phyloP scores from a whole-genome alignment of 116 monocot species.

The Thalassia testudinum region DNA sequence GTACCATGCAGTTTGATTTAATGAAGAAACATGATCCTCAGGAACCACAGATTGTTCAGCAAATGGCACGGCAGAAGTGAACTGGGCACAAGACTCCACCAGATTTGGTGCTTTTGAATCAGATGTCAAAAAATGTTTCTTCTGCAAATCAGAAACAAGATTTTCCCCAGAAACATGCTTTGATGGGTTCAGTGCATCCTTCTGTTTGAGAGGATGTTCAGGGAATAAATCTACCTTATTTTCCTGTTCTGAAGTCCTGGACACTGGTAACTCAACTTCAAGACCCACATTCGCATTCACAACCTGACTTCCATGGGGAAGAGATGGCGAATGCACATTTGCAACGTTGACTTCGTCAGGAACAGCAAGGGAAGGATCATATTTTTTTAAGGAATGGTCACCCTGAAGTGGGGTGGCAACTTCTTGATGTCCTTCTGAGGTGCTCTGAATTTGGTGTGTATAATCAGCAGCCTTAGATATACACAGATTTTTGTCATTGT shows the following conservation, averaged over 20 bases:
- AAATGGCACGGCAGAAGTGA: too few species aligned
- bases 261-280: slow-evolving; percentile 10
- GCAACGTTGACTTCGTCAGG: neutral
- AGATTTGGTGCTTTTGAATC: too few species aligned
- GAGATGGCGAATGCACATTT: too few species aligned
- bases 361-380: slow-evolving; percentile 12
- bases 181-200: slow-evolving; percentile 1
- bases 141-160: slow-evolving; percentile 8
- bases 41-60: too few species aligned
- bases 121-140: neutral
- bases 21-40: neutral
- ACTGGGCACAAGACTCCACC: too few species aligned
- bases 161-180: too few species aligned
- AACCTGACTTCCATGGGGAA: neutral
- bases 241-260: neutral
- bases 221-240: slow-evolving; percentile 10
- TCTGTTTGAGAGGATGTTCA: slow-evolving; percentile 6
- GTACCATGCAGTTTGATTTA: slow-evolving; percentile 36
- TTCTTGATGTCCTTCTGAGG: slow-evolving; percentile 8
- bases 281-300: slow-evolving; percentile 5
- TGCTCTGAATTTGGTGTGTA: slow-evolving; percentile 5
- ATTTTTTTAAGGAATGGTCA: slow-evolving; percentile 11
- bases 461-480: slow-evolving; percentile 9
- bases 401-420: slow-evolving; percentile 8
- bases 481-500: slow-evolving; percentile 18